Base-by-base conservation (phyloP, 164 flowering plant species). In the Vitis labrusca region DNA sequence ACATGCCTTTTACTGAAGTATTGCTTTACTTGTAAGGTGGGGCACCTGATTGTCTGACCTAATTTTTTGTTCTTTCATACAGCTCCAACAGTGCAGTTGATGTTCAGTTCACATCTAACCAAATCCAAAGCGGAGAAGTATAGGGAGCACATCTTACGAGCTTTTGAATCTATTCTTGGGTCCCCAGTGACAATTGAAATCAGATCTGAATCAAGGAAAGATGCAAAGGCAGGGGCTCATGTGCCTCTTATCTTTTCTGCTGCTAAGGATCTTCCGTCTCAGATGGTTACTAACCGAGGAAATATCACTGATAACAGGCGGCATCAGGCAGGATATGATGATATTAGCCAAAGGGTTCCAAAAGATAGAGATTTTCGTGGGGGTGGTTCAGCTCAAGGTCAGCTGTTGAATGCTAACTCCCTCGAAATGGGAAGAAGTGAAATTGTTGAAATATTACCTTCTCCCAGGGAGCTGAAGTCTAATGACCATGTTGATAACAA, bases 101-200 rank as follows among this genome's bases (percentile, higher is more conserved):
- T 80, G 72, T 92, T 96, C 78, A 83, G 83, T 74, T 88, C 99
- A n/a, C 83, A 80, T 57, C 61, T 73, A 50, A 78, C 84, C 19
- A 92, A 89, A 78, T 76, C 90, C 10, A 88, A 80, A 76, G 98
- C 95, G 32, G 98, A 96, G 74, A 89, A 86, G 71, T 82, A 81
- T 68, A 83, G 80, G 63, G 82, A 72, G n/a, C 81, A 85, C 58
- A 89, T 96, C 61, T 80, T 92, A 60, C 91, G 89, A 82, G 98
- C 98, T 71, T 96, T 96, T 83, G 97, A 92, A 73, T 78, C 89
- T 61, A 86, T 86, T 76, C 89, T 96, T 67, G 89, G 86, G n/a
- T 85, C 91, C 56, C 86, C 95, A 7, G 84, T 91, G 57, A 87
- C 84, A 48, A 76, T 96, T 61, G 97, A 93, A 79, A 91, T 93